Percentiles rank a stretch among this genome's conserved stretches.
phyloP scores from a whole-genome alignment of 2,329 filamentous ascomycete genomes.

The Colletotrichum acutatum region DNA sequence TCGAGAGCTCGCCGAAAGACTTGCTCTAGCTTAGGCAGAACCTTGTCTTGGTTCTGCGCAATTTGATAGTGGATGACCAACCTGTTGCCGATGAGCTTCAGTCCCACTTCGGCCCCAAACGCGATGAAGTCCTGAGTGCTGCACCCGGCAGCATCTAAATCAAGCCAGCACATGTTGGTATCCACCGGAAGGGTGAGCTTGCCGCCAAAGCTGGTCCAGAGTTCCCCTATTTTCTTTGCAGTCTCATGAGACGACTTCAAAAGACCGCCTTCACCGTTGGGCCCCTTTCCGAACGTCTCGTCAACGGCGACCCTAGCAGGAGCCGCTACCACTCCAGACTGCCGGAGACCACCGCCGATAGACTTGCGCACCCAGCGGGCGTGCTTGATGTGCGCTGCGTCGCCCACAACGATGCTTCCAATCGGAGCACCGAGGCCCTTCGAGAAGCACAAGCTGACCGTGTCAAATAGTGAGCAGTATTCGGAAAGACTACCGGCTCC shows the following conservation, averaged over 20 bases:
- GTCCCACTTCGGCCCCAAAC: slow-evolving; percentile 53
- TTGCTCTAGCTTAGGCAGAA: slow-evolving; percentile 65
- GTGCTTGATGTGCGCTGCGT: slow-evolving; percentile 47
- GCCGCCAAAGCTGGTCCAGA: slow-evolving; percentile 79
- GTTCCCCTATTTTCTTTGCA: slow-evolving; percentile 72
- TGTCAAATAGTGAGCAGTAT: slow-evolving; percentile 77
- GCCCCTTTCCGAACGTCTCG: slow-evolving; percentile 53
- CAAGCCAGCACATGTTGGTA: slow-evolving; percentile 94
- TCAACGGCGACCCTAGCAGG: slow-evolving; percentile 76
- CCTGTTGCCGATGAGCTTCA: slow-evolving; percentile 53
- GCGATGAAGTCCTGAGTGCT: slow-evolving; percentile 49
- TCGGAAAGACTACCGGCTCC: slow-evolving; percentile 75
- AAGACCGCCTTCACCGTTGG: slow-evolving; percentile 62
- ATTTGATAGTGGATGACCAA: slow-evolving; percentile 70
- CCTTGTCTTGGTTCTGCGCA: slow-evolving; percentile 67
- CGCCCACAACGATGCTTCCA: slow-evolving; percentile 77
- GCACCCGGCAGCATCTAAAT: slow-evolving; percentile 71
- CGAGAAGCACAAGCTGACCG: slow-evolving; percentile 80
- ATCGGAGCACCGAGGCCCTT: slow-evolving; percentile 87
- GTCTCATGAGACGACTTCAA: slow-evolving; percentile 69
- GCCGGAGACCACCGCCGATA: slow-evolving; percentile 79
- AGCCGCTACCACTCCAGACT: slow-evolving; percentile 78
- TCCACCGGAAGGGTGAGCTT: slow-evolving; percentile 76
- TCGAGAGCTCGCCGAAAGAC: slow-evolving; percentile 59
- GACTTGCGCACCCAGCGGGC: slow-evolving; percentile 69